Percentiles rank a stretch among this genome's conserved stretches.
Conservation (phyloP, 345 rosid genomes). For the Gossypium stocksii region DNA sequence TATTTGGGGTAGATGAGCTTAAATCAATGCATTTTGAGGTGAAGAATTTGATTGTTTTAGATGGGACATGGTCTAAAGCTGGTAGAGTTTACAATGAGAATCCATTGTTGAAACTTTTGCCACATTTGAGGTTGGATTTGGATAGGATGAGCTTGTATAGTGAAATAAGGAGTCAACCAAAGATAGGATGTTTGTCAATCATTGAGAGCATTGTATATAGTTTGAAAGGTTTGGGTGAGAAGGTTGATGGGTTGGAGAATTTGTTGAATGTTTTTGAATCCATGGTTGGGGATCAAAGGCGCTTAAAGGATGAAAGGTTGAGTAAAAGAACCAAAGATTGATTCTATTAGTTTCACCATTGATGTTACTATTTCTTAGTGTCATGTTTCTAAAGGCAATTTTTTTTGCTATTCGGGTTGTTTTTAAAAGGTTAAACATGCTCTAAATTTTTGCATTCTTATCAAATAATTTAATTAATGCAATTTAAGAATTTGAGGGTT, state of each 20-base stretch:
- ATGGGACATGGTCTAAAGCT: slow-evolving; percentile 87
- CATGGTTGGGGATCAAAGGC: too few species aligned
- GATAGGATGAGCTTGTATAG: slow-evolving; percentile 13
- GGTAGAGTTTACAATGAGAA: slow-evolving; percentile 70
- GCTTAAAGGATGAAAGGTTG: too few species aligned
- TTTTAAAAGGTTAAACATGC: too few species aligned
- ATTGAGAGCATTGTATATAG: slow-evolving; percentile 67
- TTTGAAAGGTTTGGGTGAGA: slow-evolving; percentile 52
- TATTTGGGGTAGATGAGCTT: too few species aligned
- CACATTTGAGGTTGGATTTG: slow-evolving; percentile 58
- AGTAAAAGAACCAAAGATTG: too few species aligned
- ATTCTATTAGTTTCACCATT: too few species aligned
- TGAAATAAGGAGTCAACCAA: slow-evolving; percentile 75
- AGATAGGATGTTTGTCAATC: slow-evolving; percentile 65
- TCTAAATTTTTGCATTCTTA: too few species aligned
- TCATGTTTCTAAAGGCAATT: slow-evolving; percentile 8
- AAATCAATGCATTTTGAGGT: slow-evolving; percentile 29
- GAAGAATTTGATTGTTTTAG: slow-evolving; percentile 69
- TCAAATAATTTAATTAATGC: too few species aligned
- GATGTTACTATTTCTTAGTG: too few species aligned
- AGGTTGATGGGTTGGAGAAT: slow-evolving; percentile 21
- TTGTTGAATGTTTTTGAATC: too few species aligned
- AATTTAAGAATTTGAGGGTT: too few species aligned
- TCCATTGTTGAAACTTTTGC: slow-evolving; percentile 78
- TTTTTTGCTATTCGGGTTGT: too few species aligned